These are phyloP conservation scores for Kuraishia ogatae DNA, from an alignment of 805 yeast genomes.

Conservation along the genomic window DNA sequence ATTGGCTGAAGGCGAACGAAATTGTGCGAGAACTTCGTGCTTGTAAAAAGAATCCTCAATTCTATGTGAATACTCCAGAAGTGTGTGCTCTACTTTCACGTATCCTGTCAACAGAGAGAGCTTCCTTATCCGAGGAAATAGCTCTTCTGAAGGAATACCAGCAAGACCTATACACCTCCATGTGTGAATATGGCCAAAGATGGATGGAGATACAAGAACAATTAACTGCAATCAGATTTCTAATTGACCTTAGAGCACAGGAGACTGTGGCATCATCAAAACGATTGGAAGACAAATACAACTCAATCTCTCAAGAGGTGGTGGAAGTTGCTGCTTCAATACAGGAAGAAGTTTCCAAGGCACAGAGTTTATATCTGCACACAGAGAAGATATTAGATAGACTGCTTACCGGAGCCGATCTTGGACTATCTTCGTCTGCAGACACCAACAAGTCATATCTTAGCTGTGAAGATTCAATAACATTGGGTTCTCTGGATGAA, in stretches of 20 bases:
- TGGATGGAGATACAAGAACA: not conserved
- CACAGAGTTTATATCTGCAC: not conserved
- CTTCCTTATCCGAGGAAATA: not conserved
- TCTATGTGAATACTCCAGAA: not conserved
- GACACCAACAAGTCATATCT: not conserved
- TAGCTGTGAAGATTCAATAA: not conserved
- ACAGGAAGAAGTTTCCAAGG: not conserved
- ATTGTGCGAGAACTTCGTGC: not conserved
- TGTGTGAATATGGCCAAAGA: not conserved
- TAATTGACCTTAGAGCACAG: not conserved
- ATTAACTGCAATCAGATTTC: not conserved
- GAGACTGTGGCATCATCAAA: not conserved
- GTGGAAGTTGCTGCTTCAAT: not conserved
- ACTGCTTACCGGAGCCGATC: not conserved
- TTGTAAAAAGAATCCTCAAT: too few species aligned
- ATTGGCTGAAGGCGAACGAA: not conserved
- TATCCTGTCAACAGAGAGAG: not conserved
- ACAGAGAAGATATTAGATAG: not conserved
- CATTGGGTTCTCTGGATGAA: not conserved
- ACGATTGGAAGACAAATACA: not conserved
- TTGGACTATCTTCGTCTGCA: not conserved
- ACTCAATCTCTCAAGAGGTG: not conserved
- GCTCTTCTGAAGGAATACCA: not conserved
- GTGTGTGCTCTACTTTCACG: not conserved
- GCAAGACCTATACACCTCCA: not conserved